These are phyloP conservation scores for Moesziomyces globuligerus DNA, from an alignment of 1,284 basidiomycete species.

Conservation along the genomic window DNA sequence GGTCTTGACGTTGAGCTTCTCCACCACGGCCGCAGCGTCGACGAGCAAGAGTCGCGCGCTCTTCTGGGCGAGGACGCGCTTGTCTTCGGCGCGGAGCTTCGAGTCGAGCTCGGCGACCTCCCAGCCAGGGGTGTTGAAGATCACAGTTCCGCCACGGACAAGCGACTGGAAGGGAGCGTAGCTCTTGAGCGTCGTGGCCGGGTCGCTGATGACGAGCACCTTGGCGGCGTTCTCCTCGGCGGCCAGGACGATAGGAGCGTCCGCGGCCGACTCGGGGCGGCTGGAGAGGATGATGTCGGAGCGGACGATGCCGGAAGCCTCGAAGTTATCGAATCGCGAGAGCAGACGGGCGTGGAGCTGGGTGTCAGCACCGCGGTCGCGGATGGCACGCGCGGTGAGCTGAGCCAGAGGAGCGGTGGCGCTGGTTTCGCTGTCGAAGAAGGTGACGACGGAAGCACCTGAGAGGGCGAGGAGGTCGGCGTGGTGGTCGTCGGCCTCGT, in stretches of 20 bases:
- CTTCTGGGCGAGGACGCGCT: constrained; percentile 57
- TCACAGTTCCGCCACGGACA: constrained; percentile 57
- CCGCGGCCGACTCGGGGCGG: constrained; percentile 44
- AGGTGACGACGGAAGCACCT: constrained; percentile 53
- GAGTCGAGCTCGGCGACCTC: constrained; percentile 59
- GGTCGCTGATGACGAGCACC: constrained; percentile 59
- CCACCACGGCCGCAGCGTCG: constrained; percentile 56
- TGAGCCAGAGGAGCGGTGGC: constrained; percentile 51
- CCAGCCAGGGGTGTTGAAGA: constrained; percentile 63
- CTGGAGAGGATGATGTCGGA: constrained; percentile 58
- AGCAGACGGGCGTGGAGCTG: constrained; percentile 56
- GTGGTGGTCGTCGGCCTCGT: constrained; percentile 36
- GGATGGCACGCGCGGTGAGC: constrained; percentile 56
- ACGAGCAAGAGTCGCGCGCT: constrained; percentile 56
- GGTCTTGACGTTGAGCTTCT: constrained; percentile 54
- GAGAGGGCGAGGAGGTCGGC: constrained; percentile 54
- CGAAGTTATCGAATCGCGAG: constrained; percentile 65
- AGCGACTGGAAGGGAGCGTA: constrained; percentile 59
- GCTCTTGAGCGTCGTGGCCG: constrained; percentile 55
- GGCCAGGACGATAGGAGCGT: constrained; percentile 57
- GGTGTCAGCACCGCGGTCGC: constrained; percentile 45
- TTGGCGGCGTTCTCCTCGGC: constrained; percentile 51
- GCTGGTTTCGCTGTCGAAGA: constrained; percentile 63
- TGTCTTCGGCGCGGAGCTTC: constrained; percentile 61
- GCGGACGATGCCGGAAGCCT: constrained; percentile 58